Base-by-base conservation (phyloP, 345 rosid species). In the Eucalyptus coolabah region DNA sequence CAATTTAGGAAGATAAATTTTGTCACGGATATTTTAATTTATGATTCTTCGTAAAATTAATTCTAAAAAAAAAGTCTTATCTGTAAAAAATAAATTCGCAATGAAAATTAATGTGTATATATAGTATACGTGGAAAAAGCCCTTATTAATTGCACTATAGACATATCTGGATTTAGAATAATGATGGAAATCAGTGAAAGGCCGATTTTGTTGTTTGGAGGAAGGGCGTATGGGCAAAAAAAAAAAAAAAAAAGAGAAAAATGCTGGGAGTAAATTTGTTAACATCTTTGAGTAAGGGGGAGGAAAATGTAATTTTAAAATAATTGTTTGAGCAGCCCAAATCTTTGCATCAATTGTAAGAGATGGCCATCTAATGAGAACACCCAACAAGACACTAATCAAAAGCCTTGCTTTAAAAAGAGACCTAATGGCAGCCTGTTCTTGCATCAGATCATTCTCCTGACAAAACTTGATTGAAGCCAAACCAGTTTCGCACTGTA, bases 401-500 rank as follows among this genome's bases (percentile, higher is more conserved):
- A 30, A 30, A 54, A 56, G 60, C 28, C 23, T 51, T 51, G 23
- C 56, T 51, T 51, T 1, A 51, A 18, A 51, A 51, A 18, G 56
- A 51, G 56, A 51, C 23, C 56, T 51, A 18, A 51, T 1, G 23
- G 4, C 56, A 8, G 23, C 56, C 1, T 51, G 56, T 18, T 51
- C 23, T 51, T 7, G 56, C 56, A 51, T 51, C 23, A 51, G 2
- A 51, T 13, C 69, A 11, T 63, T 63, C 69, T 60, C 67, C 1
- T 12, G 7, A 28, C 15, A 8, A 60, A 60, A 60, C 67, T 60
- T 2, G n/a, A 60, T 60, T 6, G 32, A 60, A 12, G 67, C 16
- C 16, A 0, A 26, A 30, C n/a, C 2, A 12, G 1, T 60, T 60
- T 12, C 0, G 32, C 32, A 60, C 0, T 0, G 32, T 28, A 30